Evolutionary conservation across 2,329 filamentous ascomycete genomes (phyloP).

Genomic region (Clarireedia monteithiana): DNA sequence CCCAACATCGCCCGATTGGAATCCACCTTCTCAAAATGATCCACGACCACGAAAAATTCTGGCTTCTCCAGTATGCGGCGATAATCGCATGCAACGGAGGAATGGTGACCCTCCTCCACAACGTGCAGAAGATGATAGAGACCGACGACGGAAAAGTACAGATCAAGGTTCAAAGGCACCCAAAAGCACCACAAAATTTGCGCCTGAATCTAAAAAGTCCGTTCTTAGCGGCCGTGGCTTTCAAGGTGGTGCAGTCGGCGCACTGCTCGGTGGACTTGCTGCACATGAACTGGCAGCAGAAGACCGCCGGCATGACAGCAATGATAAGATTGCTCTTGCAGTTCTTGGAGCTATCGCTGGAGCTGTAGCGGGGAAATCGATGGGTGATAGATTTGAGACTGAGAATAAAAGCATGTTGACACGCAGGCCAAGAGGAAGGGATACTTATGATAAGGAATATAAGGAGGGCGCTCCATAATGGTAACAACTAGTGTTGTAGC

Average conservation of each 20-base stretch:
- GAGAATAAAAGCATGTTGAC: neutral
- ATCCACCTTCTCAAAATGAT: too few species aligned
- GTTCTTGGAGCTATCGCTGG: neutral
- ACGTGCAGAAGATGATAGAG: too few species aligned
- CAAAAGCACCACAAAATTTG: neutral
- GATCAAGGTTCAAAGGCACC: neutral
- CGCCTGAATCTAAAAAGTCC: neutral
- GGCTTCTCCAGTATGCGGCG: too few species aligned
- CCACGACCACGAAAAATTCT: too few species aligned
- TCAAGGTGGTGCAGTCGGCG: neutral
- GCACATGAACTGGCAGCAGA: neutral
- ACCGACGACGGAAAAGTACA: too few species aligned
- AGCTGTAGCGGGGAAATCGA: neutral
- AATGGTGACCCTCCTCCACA: too few species aligned
- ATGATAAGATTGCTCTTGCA: neutral
- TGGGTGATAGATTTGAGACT: neutral
- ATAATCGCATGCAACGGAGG: too few species aligned
- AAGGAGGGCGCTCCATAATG: neutral
- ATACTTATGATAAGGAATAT: neutral
- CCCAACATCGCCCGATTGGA: too few species aligned
- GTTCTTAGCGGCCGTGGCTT: neutral
- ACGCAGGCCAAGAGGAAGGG: neutral
- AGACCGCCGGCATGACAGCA: neutral
- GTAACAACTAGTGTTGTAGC: too few species aligned
- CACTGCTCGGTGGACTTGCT: neutral